Base-by-base conservation (phyloP, 352 stramenopile species). In the Pythium plurisporium region DNA sequence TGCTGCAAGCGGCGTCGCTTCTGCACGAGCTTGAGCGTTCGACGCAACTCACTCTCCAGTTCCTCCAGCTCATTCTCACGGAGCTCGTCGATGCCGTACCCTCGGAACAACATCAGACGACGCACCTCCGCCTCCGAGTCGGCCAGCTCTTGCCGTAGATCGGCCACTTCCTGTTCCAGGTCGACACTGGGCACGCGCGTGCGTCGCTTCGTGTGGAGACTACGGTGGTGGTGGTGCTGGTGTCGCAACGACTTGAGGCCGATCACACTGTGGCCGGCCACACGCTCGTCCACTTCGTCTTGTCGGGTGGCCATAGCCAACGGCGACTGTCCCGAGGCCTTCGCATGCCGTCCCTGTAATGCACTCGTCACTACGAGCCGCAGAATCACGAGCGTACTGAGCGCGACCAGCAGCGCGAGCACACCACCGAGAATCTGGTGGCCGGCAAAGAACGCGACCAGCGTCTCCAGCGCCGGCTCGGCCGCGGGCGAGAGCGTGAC, bases 121-220 rank as follows among this genome's bases (percentile, higher is more conserved):
- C 72, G 79, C 30, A 91, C 82, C 54, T 92, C 82, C 8, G 72
- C 65, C 48, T 92, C 82, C 44, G 76, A 87, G 58, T 92, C 82
- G n/a, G 71, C 71, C 30, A 92, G 60, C 26, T 92, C 82, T 48
- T 90, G 80, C 10, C 79, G 76, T 40, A 92, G 65, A 43, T 92
- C 65, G 19, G 48, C 53, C 29, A 92, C 67, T 55, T 92, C 82
- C 42, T 86, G 75, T 49, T 85, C 54, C 27, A 88, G 33, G 40
- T 62, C 52, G 17, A 50, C 22, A 38, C 44, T 51, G 27, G 27
- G 20, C 17, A 51, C 44, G 15, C 44, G 44, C n/a, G n/a, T n/a
- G 2, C 44, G 44, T 2, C 44, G 44, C 19, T 44, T 44, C 17
- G 25, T 26, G 9, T 51, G 29, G 15, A n/a, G 6, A 7, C 26